These are phyloP conservation scores for Ceratorhiza oryzae-sativae DNA, from an alignment of 1,284 basidiomycete genomes.

Conservation along the genomic window DNA sequence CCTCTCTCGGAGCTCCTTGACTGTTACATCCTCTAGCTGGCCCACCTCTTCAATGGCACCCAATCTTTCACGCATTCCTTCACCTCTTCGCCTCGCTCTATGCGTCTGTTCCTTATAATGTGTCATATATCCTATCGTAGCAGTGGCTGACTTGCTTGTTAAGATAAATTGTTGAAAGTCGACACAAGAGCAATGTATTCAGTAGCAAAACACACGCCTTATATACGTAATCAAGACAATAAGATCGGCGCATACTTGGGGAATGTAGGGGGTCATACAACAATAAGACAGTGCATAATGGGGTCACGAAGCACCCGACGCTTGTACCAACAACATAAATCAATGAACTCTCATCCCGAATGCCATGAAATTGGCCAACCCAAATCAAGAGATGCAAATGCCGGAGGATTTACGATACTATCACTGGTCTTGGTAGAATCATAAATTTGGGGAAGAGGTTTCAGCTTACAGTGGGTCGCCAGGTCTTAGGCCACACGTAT, in stretches of 20 bases:
- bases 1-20: slow-evolving; percentile 12
- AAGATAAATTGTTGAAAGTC: slow-evolving; percentile 45
- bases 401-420: slow-evolving; percentile 56
- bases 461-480: slow-evolving; percentile 29
- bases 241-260: too few species aligned
- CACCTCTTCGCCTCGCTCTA: slow-evolving; percentile 20
- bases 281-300: too few species aligned
- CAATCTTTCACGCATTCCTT: slow-evolving; percentile 23
- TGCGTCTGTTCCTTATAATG: not conserved
- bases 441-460: too few species aligned
- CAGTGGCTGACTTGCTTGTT: slow-evolving; percentile 50
- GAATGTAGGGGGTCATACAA: too few species aligned
- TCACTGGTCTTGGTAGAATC: too few species aligned
- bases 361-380: slow-evolving; percentile 58
- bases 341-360: slow-evolving; percentile 60
- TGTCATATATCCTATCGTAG: not conserved
- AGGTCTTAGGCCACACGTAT: slow-evolving; percentile 55
- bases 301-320: too few species aligned
- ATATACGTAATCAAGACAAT: too few species aligned
- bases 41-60: slow-evolving; percentile 26
- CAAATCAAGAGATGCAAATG: slow-evolving; percentile 58
- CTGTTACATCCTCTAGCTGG: slow-evolving; percentile 19
- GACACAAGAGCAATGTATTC: too few species aligned
- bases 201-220: too few species aligned
- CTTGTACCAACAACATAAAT: too few species aligned